Percentiles rank a stretch among this genome's conserved stretches.
Conservation (phyloP, 148 eudicot species). For the Dysphania ambrosioides region DNA sequence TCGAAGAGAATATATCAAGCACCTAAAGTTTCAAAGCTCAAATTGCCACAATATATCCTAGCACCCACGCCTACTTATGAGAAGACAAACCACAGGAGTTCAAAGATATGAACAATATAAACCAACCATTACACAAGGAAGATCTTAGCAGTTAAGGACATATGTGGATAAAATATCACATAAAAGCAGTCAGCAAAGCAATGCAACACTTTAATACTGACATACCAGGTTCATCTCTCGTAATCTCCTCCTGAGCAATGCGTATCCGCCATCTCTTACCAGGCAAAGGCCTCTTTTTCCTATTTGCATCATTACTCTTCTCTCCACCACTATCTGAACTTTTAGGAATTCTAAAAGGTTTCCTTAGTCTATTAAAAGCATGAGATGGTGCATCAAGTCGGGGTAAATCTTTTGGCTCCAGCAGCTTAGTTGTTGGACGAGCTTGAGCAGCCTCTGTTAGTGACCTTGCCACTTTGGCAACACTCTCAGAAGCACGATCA, state of each 20-base stretch:
- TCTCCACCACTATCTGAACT: constrained; percentile 40
- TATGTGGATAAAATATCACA: neutral
- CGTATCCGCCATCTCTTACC: constrained; percentile 72
- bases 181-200: constrained; percentile 2
- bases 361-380: constrained; percentile 61
- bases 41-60: neutral
- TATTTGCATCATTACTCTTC: constrained; percentile 39
- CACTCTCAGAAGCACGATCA: constrained; percentile 65
- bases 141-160: neutral
- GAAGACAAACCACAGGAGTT: neutral
- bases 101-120: neutral
- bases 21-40: neutral
- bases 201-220: constrained; percentile 16
- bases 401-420: constrained; percentile 60
- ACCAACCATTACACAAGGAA: neutral
- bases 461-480: constrained; percentile 54
- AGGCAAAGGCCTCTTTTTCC: constrained; percentile 80
- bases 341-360: constrained; percentile 49
- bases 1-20: neutral
- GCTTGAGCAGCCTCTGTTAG: constrained; percentile 77
- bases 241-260: constrained; percentile 49
- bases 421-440: constrained; percentile 84
- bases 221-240: constrained; percentile 50
- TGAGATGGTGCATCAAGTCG: constrained; percentile 69
- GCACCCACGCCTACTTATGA: neutral